Conservation (phyloP, 768 basidiomycete genomes). For the Phaeotremella fagi region DNA sequence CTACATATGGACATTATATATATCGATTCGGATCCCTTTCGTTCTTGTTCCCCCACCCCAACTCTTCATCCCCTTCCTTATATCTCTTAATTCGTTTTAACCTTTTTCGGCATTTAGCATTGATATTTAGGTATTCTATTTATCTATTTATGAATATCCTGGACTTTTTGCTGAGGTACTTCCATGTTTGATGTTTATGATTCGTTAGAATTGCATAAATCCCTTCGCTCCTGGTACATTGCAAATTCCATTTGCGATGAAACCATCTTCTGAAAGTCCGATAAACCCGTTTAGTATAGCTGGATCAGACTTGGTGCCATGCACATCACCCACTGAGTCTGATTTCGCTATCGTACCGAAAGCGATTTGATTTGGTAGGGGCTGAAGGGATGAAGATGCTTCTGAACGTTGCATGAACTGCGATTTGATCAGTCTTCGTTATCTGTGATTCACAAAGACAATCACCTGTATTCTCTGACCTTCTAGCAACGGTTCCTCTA, state of each 20-base stretch:
- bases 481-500: conserved; percentile 33
- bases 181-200: not conserved
- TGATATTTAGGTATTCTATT: not conserved
- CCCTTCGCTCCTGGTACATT: conserved; percentile 21
- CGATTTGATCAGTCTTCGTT: not conserved
- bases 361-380: not conserved
- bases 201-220: not conserved
- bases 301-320: conserved; percentile 8
- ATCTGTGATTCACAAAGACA: not conserved
- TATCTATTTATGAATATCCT: not conserved
- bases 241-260: conserved; percentile 23
- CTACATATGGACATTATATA: too few species aligned
- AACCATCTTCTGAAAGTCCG: conserved; percentile 31
- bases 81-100: too few species aligned
- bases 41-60: too few species aligned
- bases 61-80: too few species aligned
- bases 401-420: conserved; percentile 19
- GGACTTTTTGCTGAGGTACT: too few species aligned
- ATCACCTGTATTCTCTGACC: conserved; percentile 44
- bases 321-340: conserved; percentile 7
- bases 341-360: conserved; percentile 8
- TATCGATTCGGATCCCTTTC: too few species aligned
- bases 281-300: conserved; percentile 28
- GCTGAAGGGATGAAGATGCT: not conserved
- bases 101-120: too few species aligned